Evolutionary conservation across 2,329 filamentous ascomycete species (phyloP), one percentile per base, ranked within the genome.

Genomic region (Hymenoscyphus repandus): DNA sequence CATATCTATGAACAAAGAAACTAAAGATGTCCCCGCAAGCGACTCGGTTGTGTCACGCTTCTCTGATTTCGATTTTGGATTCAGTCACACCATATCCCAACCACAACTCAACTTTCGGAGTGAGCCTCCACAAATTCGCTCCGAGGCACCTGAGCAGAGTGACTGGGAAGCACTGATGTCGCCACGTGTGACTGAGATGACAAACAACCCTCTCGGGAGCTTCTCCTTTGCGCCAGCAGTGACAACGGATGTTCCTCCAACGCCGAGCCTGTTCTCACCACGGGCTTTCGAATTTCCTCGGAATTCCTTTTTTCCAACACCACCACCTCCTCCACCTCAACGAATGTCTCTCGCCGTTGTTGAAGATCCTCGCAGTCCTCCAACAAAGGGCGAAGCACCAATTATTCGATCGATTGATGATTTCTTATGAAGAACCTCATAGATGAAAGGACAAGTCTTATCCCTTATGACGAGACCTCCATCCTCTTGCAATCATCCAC

Each of bases 331-430:
- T 5, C 66, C 70, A 18, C 66, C 45, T 36, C 57, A 49, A 64
- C 65, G 51, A 60, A 64, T 56, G 31, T 51, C 58, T 6, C 49
- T 58, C 3, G 47, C 57, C 12, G 49, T 56, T 9, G 52, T 54
- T 12, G 75, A 77, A 30, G 86, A 91, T 64, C 88, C 88, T 12
- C 73, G 88, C 59, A 90, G 86, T 65, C 87, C 87, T 13, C 84
- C 86, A 0, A 87, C 85, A 11, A 81, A 79, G 62, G 86, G 87
- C 36, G 85, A 86, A 65, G 82, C 81, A 51, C 85, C 87, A 2
- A 90, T 92, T 54, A 81, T 83, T 46, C 76, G 87, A 50, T 90
- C 85, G 52, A 92, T 92, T 62, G 85, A 88, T 65, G 86, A 90
- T 62, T 74, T 90, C 46, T 72, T 91, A 68, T 90, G 75, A 77